A percentile compares a stretch with the other conserved stretches of the same genome.
Evolutionary conservation across 768 basidiomycete genomes (phyloP).

Genomic region (Leccinum obscurum): DNA sequence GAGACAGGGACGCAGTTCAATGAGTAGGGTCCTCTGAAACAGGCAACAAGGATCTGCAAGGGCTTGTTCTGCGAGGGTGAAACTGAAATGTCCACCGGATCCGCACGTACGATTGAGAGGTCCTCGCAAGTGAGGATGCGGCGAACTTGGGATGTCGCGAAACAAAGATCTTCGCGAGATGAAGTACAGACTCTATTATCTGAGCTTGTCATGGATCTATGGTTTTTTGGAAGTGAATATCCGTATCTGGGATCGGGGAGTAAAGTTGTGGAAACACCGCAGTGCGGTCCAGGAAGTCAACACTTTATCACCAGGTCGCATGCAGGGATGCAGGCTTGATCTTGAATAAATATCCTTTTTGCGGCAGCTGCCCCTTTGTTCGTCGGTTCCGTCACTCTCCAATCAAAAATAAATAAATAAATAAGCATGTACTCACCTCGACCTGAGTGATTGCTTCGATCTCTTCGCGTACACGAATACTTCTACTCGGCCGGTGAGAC

Average conservation of each 20-base stretch:
- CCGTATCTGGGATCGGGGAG: constrained; percentile 15
- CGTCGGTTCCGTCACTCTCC: neutral
- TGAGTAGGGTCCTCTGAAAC: constrained; percentile 19
- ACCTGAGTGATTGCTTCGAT: constrained; percentile 11
- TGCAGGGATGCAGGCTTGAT: neutral
- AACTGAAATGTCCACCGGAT: constrained; percentile 16
- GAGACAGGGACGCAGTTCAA: constrained; percentile 21
- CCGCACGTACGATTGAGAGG: constrained; percentile 17
- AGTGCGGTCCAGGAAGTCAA: neutral
- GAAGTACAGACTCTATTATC: constrained; percentile 12
- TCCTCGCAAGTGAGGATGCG: constrained; percentile 16
- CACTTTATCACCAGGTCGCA: constrained; percentile 10
- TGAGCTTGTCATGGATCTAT: constrained; percentile 6
- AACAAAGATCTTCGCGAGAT: constrained; percentile 19
- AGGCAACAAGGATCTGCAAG: constrained; percentile 22
- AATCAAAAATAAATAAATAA: neutral
- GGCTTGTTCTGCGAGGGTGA: constrained; percentile 13
- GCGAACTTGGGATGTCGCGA: constrained; percentile 3
- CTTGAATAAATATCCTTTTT: neutral
- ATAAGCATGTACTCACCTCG: neutral
- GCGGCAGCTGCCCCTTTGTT: neutral
- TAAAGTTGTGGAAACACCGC: neutral
- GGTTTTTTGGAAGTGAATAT: constrained; percentile 16
- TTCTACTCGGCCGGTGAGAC: constrained; percentile 21
- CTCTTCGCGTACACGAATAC: constrained; percentile 27